Percentiles rank a stretch among this genome's conserved stretches.
phyloP scores from a whole-genome alignment of 805 yeast genomes.

The Zygoascus tannicola region DNA sequence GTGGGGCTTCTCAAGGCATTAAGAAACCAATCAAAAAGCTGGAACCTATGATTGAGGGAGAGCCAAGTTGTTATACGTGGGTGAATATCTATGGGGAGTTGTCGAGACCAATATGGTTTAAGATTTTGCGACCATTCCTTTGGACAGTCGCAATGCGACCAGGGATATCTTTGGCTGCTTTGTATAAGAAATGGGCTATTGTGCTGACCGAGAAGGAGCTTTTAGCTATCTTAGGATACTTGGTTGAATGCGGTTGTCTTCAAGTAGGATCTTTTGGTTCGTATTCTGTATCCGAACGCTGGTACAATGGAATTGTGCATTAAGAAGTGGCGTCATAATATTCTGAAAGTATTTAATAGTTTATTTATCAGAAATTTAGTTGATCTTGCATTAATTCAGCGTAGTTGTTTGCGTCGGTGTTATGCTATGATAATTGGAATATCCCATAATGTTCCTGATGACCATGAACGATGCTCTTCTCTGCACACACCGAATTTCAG shows the following conservation, averaged over 20 bases:
- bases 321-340: too few species aligned
- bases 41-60: slow-evolving; percentile 9
- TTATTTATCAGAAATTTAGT: too few species aligned
- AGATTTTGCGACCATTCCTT: slow-evolving; percentile 40
- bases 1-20: slow-evolving; percentile 5
- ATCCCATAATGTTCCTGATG: too few species aligned
- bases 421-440: too few species aligned
- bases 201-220: slow-evolving; percentile 23
- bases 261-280: slow-evolving; percentile 14
- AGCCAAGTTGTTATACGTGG: slow-evolving; percentile 37
- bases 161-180: slow-evolving; percentile 33
- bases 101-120: slow-evolving; percentile 51
- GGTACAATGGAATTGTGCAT: too few species aligned
- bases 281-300: slow-evolving; percentile 17
- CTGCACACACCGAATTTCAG: too few species aligned
- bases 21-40: slow-evolving; percentile 10
- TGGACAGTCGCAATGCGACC: slow-evolving; percentile 44
- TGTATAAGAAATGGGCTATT: slow-evolving; percentile 18
- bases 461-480: too few species aligned
- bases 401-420: too few species aligned
- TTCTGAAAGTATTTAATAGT: too few species aligned
- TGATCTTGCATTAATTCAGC: too few species aligned
- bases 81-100: slow-evolving; percentile 55
- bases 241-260: slow-evolving; percentile 13
- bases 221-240: slow-evolving; percentile 21